Evolutionary conservation across 2,329 filamentous ascomycete species (phyloP).

Genomic region (Colletotrichum siamense): DNA sequence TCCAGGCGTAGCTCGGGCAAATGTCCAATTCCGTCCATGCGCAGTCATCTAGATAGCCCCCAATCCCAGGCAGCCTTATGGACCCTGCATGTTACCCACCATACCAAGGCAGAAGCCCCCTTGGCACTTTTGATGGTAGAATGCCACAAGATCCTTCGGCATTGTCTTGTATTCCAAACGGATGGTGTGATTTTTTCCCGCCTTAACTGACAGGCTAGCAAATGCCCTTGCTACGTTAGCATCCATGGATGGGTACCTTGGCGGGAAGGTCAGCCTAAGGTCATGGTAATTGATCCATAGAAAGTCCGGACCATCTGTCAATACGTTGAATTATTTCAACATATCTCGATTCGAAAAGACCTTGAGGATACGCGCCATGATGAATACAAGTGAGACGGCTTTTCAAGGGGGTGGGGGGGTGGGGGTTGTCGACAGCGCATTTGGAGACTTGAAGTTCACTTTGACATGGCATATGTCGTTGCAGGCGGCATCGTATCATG

Average conservation of each 20-base stretch:
- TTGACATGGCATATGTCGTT: background rate
- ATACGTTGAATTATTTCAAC: background rate
- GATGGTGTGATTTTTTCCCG: background rate
- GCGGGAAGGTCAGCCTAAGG: background rate
- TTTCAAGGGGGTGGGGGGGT: too few relatives aligned
- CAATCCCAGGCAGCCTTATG: background rate
- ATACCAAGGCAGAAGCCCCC: background rate
- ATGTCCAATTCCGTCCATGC: background rate
- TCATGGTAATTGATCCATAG: fast-evolving
- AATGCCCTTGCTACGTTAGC: background rate
- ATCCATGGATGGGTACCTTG: background rate
- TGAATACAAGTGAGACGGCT: background rate
- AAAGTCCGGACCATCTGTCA: background rate
- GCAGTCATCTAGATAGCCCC: background rate
- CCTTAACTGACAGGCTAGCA: background rate
- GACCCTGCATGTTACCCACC: background rate
- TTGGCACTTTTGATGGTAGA: background rate
- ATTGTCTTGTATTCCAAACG: background rate
- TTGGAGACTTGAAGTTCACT: background rate
- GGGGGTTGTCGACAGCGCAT: background rate
- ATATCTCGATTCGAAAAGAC: background rate
- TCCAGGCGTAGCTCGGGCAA: background rate
- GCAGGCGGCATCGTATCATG: background rate
- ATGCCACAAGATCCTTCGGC: background rate
- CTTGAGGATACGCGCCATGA: background rate